Percentiles rank a stretch among this genome's conserved stretches.
phyloP scores from a whole-genome alignment of 176 grass and related monocot genomes.

The Oryza nivara region DNA sequence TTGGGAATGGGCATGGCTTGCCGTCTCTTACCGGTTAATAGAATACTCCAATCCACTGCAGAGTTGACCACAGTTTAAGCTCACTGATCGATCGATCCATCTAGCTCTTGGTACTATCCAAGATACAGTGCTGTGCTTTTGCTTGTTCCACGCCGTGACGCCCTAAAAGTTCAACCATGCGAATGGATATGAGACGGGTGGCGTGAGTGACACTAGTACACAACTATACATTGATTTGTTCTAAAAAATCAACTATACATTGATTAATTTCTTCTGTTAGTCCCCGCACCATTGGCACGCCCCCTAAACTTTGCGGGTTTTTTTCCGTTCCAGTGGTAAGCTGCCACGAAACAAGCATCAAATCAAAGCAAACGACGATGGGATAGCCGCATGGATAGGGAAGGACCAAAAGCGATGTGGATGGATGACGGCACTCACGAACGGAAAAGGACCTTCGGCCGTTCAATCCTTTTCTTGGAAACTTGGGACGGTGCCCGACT shows the following conservation, averaged over 20 bases:
- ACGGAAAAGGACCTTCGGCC: not conserved
- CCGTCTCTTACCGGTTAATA: not conserved
- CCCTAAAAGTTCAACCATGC: not conserved
- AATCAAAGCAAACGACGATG: not conserved
- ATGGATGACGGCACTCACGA: not conserved
- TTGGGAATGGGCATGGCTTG: not conserved
- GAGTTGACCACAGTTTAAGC: not conserved
- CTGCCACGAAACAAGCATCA: not conserved
- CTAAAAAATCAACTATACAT: not conserved
- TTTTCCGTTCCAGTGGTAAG: not conserved
- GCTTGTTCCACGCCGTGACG: constrained; percentile 1
- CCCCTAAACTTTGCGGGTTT: not conserved
- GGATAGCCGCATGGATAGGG: not conserved
- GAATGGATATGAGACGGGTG: not conserved
- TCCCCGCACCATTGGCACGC: not conserved
- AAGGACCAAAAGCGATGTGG: not conserved
- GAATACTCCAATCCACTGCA: not conserved
- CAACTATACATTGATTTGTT: not conserved
- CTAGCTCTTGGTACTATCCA: not conserved
- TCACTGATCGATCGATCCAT: no score
- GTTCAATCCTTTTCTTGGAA: not conserved
- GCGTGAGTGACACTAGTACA: not conserved
- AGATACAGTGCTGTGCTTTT: not conserved
- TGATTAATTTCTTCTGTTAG: not conserved
- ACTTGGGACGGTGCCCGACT: not conserved